phyloP scores from a whole-genome alignment of 139 green algal species.

The Chlorella vulgaris region DNA sequence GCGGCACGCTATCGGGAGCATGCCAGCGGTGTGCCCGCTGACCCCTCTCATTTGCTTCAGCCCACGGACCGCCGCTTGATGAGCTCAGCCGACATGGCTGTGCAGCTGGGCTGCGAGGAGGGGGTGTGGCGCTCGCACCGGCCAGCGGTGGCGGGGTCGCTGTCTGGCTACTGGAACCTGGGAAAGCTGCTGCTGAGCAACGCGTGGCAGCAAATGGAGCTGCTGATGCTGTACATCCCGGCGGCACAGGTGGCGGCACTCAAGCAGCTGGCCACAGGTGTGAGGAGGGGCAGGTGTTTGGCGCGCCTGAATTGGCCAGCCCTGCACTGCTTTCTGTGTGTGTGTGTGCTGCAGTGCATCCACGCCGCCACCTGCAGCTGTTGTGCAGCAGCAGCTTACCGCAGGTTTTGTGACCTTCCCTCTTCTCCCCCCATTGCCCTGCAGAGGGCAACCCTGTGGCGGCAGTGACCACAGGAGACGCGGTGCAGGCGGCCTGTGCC shows the following conservation, averaged over 20 bases:
- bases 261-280: constrained; percentile 13
- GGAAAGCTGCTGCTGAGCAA: neutral
- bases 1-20: constrained; percentile 16
- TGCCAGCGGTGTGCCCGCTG: neutral
- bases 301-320: too few relatives aligned
- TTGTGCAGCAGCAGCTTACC: neutral
- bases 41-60: constrained; percentile 8
- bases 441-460: neutral
- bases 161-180: constrained; percentile 9
- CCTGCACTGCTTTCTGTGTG: too few relatives aligned
- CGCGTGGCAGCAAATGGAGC: neutral
- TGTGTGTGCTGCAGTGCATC: too few relatives aligned
- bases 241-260: neutral
- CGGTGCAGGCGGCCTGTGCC: constrained; percentile 5
- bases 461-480: neutral
- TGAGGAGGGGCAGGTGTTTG: neutral
- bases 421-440: neutral
- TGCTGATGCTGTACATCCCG: constrained; percentile 3
- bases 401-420: neutral
- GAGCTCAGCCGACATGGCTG: neutral
- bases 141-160: neutral
- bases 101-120: neutral
- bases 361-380: too few relatives aligned
- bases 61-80: neutral
- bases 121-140: neutral